Percentiles rank a stretch among this genome's conserved stretches.
These are phyloP conservation scores for Ustilago crameri DNA, from an alignment of 1,284 basidiomycete genomes.

Conservation along the genomic window DNA sequence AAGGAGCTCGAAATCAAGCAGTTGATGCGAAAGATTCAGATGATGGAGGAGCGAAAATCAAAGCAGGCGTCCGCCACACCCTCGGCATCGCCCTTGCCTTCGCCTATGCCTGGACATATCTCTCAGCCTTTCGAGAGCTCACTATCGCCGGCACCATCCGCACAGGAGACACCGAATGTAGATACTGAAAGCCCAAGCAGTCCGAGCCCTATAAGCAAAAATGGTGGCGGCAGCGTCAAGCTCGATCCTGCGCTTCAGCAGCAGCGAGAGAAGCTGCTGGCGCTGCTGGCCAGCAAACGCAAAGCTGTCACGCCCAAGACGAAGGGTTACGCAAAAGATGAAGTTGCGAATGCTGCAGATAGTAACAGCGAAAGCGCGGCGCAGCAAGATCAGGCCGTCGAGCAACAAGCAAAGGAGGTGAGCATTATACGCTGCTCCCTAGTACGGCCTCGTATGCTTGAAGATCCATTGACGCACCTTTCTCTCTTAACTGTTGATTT, in stretches of 20 bases:
- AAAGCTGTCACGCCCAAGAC: neutral
- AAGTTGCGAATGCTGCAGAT: too few species aligned
- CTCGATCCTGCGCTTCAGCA: constrained; percentile 34
- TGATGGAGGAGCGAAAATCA: constrained; percentile 41
- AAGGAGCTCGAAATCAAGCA: constrained; percentile 50
- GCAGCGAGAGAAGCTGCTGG: constrained; percentile 32
- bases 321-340: neutral
- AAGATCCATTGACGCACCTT: constrained; percentile 7
- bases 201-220: neutral
- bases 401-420: constrained; percentile 12
- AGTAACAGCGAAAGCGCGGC: too few species aligned
- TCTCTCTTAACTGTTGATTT: constrained; percentile 3
- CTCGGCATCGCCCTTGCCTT: constrained; percentile 10
- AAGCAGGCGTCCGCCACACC: constrained; percentile 19
- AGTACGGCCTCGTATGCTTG: neutral
- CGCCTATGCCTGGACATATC: constrained; percentile 18
- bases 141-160: neutral
- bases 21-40: constrained; percentile 36
- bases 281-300: constrained; percentile 34
- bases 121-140: neutral
- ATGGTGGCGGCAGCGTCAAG: neutral
- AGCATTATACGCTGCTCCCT: neutral
- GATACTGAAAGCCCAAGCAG: neutral
- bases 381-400: neutral
- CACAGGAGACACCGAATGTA: neutral